Base-by-base conservation (phyloP, 2,329 filamentous ascomycete species). In the Penicillium sp. region DNA sequence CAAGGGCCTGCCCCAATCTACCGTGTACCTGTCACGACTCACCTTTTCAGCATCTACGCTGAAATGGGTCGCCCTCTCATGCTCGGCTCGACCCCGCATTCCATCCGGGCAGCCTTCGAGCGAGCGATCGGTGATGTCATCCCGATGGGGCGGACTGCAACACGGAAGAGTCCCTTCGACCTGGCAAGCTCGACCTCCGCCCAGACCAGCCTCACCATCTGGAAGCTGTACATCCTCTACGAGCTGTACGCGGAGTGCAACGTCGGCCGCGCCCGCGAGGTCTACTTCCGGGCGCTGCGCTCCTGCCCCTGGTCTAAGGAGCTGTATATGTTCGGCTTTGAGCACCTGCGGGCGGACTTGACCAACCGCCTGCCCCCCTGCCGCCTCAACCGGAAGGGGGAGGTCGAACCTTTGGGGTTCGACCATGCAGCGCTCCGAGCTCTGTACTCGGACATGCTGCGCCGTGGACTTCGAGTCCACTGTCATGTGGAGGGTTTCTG, bases 301-400 rank as follows among this genome's bases (percentile, higher is more conserved):
- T 68, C 72, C 15, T 74, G 82, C 59, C 83, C 83, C 0, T 85
- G 82, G 81, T 76, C 73, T 1, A 85, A 85, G 62, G 72, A 76
- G 33, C 73, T 81, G 42, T 67, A 80, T 38, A 72, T 85, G 66
- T 52, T 77, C 24, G 82, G 77, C 0, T 81, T 85, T 50, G 70
- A 71, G 39, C 65, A 72, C 34, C 58, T 74, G 29, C 61, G 61
- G 13, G 57, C 58, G 10, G 63, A 64, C 22, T 17, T 55, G 24
- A 47, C 37, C 17, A 21, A 31, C 17, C 35, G 31, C 15, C 48
- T 51, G 17, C 37, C 48, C 19, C 17, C 21, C 33, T 57, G 12
- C 21, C 45, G 15, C 46, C 47, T 6, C 24, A 22, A 12, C 12
- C 50, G 38, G 3, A 8, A 31, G 8, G 17, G 29, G 1, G 24